Evolutionary conservation across 1,284 basidiomycete genomes (phyloP), one percentile per base, ranked within the genome.

Genomic region (Ustilago sp.): DNA sequence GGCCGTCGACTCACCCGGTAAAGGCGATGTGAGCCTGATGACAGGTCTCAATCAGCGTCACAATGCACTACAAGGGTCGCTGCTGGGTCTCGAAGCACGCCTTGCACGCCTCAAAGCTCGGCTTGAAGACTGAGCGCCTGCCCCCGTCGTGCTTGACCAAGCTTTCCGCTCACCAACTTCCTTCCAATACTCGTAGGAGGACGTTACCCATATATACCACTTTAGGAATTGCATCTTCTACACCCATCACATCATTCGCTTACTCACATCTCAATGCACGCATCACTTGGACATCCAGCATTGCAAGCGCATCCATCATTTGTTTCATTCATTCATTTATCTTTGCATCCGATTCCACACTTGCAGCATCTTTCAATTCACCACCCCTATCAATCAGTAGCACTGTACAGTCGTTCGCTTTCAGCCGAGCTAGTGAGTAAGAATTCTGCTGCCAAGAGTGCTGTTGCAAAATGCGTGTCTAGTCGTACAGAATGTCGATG

Each of bases 401-500:
- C 6, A 5, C 6, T 5, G n/a, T 34, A 12, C 19, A 8, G n/a
- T 45, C 43, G 6, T n/a, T 19, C 23, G 8, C 6, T 45, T 19
- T 45, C 7, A 45, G 43, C 8, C n/a, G 17, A 19, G 43, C 43
- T 19, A 7, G 13, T 15, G 7, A 45, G 8, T 5, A 45, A 19
- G 43, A 6, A 41, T 6, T 41, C 15, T 6, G 11, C 17, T 12
- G 15, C 12, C 15, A 15, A 41, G 15, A 17, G 12, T 41, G 11
- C 39, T 41, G 39, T 17, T 6, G 11, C 15, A 12, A 41, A 11
- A 41, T 41, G 43, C 7, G 11, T 17, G 7, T 17, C 61, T 32
- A 66, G 8, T 69, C 59, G 58, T 83, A 83, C 41, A 60, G 61
- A 31, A 85, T 66, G 8, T 74, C 50, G 51, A 85, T 63, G 41